Evolutionary conservation across 1,139 yeast species (phyloP).

Genomic region (Lodderomyces beijingensis): DNA sequence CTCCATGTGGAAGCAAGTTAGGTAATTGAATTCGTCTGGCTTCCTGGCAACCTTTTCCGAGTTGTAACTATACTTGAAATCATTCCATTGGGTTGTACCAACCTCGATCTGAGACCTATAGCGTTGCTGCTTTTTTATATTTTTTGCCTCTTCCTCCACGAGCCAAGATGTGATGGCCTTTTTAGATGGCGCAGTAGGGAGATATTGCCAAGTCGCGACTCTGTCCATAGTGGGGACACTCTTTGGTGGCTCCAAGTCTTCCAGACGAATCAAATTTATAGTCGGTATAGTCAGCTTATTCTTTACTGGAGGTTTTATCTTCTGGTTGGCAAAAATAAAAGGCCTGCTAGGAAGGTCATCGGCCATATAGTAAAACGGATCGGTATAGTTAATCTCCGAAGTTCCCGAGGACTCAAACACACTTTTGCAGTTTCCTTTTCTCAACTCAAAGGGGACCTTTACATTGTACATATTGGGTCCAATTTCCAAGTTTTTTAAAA

Average conservation of each 20-base stretch:
- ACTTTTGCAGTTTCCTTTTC: slow-evolving; percentile 22
- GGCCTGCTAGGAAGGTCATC: slow-evolving; percentile 53
- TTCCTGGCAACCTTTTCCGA: slow-evolving; percentile 31
- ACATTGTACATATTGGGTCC: slow-evolving; percentile 16
- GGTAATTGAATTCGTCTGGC: slow-evolving; percentile 42
- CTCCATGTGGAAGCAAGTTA: slow-evolving; percentile 62
- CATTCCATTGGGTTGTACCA: slow-evolving; percentile 35
- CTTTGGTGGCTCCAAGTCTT: background rate
- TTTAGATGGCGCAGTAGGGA: slow-evolving; percentile 28
- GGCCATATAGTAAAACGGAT: slow-evolving; percentile 58
- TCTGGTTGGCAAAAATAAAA: slow-evolving; percentile 63
- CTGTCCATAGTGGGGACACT: background rate
- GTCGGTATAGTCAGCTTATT: slow-evolving; percentile 14
- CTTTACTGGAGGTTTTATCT: slow-evolving; percentile 39
- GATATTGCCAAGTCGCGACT: slow-evolving; percentile 26
- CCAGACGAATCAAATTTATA: slow-evolving; percentile 13
- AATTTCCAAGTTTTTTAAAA: slow-evolving; percentile 7
- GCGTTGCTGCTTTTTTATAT: slow-evolving; percentile 14
- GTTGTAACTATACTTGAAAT: slow-evolving; percentile 31
- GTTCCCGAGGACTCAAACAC: slow-evolving; percentile 42
- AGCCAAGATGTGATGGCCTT: slow-evolving; percentile 19
- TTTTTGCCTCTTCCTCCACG: slow-evolving; percentile 15
- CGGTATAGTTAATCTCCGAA: slow-evolving; percentile 51
- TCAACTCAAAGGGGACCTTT: slow-evolving; percentile 16
- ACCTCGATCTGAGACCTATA: slow-evolving; percentile 50